Evolutionary conservation across 2,329 filamentous ascomycete genomes (phyloP), one percentile per base, ranked within the genome.

Genomic region (Geosmithia putterillii): DNA sequence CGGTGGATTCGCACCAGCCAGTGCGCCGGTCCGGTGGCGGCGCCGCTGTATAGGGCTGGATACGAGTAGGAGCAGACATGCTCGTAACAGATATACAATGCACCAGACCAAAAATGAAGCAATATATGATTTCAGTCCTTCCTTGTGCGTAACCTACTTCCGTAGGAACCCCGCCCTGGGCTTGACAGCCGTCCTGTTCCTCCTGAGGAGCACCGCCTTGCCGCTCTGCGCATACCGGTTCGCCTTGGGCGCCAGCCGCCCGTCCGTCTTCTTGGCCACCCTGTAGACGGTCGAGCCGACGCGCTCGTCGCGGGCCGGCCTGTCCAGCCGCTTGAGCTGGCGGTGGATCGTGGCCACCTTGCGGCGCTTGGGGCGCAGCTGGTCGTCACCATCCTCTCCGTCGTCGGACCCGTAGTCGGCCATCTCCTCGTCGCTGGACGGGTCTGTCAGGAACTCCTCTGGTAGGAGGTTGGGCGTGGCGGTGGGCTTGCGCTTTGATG

Each of bases 201-300:
- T 65, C 51, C 53, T 59, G 46, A 76, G 49, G 23, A 79, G 56
- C 20, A 57, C 49, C 44, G 70, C 61, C 59, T 66, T 74, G 17
- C 61, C 49, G 44, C 56, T 60, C 44, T 58, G 57, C 7, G 69
- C 54, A 28, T 65, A 50, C 57, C 67, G 70, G 50, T 61, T 60
- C 46, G 53, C 46, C 58, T 64, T 70, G 20, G 74, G 74, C 42
- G 72, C 67, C 49, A 77, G 58, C 44, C 62, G 62, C 50, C 56
- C 51, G 44, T 74, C 70, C n/a, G 54, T 57, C 51, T 62, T 61
- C 43, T 61, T 61, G 6, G 60, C 58, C 47, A 76, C 68, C 18
- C 74, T 61, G 52, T 73, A 79, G 42, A 73, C 65, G 2, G 74
- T 78, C 12, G 65, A 60, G 2, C 73, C 74, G n/a, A 75, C 57